Evolutionary conservation across 129 eudicot species (phyloP).

Genomic region (Gnaphalium uliginosum): DNA sequence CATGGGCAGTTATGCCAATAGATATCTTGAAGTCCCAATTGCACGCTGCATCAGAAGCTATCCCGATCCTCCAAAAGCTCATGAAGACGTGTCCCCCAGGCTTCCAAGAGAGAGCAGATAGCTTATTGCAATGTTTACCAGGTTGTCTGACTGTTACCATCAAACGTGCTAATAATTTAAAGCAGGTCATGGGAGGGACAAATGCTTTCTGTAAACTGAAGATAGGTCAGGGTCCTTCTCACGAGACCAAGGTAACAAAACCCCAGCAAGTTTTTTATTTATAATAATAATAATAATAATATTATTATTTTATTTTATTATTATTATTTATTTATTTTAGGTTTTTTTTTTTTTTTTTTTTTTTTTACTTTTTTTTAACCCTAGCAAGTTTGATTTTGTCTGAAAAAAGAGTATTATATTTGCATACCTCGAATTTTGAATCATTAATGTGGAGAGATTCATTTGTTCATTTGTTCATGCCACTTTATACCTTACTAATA

Average conservation of each 20-base stretch:
- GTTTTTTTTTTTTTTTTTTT: too few species aligned
- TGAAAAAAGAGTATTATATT: too few species aligned
- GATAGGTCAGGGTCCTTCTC: constrained; percentile 74
- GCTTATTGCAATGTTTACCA: constrained; percentile 71
- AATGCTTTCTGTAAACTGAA: constrained; percentile 70
- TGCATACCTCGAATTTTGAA: too few species aligned
- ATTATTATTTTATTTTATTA: too few species aligned
- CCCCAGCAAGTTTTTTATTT: too few species aligned
- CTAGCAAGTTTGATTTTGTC: too few species aligned
- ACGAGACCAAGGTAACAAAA: constrained; percentile 67
- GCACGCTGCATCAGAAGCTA: constrained; percentile 68
- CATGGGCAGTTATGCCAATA: constrained; percentile 71
- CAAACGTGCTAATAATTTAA: constrained; percentile 67
- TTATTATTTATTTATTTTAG: too few species aligned
- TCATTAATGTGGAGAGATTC: too few species aligned
- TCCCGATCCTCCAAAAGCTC: constrained; percentile 75
- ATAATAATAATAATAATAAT: too few species aligned
- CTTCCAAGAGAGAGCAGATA: constrained; percentile 71
- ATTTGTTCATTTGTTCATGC: too few species aligned
- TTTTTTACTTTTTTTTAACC: too few species aligned
- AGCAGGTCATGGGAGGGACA: constrained; percentile 61
- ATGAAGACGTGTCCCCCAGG: constrained; percentile 74
- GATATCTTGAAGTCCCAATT: constrained; percentile 71
- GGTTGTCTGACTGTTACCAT: constrained; percentile 79
- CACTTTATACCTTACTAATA: too few species aligned